A percentile compares a stretch with the other conserved stretches of the same genome.
Evolutionary conservation across 2,329 filamentous ascomycete species (phyloP).

Genomic region (Cladosporium sphaerospermum): DNA sequence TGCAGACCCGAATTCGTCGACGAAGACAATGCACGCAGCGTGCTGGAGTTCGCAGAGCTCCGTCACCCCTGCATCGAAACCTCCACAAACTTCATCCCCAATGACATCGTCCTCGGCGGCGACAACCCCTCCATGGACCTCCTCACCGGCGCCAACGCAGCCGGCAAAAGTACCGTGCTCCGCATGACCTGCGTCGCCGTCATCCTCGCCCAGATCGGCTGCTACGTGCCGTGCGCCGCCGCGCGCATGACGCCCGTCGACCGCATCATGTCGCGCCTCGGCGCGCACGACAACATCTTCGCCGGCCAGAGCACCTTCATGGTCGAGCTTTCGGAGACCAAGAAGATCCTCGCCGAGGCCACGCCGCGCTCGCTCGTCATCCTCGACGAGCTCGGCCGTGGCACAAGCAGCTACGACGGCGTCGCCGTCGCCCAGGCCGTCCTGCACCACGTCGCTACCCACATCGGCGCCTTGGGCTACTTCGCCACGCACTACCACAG

Average conservation of each 20-base stretch:
- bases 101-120: slow-evolving; percentile 83
- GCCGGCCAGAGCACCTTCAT: slow-evolving; percentile 97
- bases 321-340: slow-evolving; percentile 92
- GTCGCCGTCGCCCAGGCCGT: slow-evolving; percentile 95
- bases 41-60: slow-evolving; percentile 86
- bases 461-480: slow-evolving; percentile 90
- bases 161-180: slow-evolving; percentile 92
- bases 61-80: slow-evolving; percentile 92
- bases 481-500: slow-evolving; percentile 98
- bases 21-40: slow-evolving; percentile 61
- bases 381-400: slow-evolving; percentile 89
- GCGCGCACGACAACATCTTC: slow-evolving; percentile 98
- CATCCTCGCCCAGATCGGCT: slow-evolving; percentile 95
- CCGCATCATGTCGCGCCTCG: slow-evolving; percentile 96
- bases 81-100: slow-evolving; percentile 90
- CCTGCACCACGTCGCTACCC: slow-evolving; percentile 88
- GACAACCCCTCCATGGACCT: slow-evolving; percentile 76
- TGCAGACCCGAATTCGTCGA: slow-evolving; percentile 87
- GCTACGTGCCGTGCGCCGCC: slow-evolving; percentile 76
- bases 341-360: slow-evolving; percentile 93
- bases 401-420: slow-evolving; percentile 91
- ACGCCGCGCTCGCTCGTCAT: slow-evolving; percentile 93
- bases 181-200: slow-evolving; percentile 96
- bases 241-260: slow-evolving; percentile 86
- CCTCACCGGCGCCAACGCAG: slow-evolving; percentile 91